Base-by-base conservation (phyloP, 768 basidiomycete genomes). In the Clitopilus hobsonii region DNA sequence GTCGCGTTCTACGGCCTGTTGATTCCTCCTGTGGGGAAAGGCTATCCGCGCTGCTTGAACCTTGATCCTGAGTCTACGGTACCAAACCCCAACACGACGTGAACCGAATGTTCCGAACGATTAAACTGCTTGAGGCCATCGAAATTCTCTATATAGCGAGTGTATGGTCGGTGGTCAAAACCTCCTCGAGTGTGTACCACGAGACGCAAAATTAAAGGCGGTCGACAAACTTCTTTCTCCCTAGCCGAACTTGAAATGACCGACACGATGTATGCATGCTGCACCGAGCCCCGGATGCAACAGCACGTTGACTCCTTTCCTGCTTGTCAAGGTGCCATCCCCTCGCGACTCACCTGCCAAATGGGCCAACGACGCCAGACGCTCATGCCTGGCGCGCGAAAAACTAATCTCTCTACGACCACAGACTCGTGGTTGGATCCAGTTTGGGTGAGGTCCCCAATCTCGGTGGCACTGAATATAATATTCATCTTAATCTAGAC, bases 261-360 rank as follows among this genome's bases (percentile, higher is more conserved):
- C 67, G 75, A 80, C 82, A 83, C 76, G 85, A 81, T 74, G 79
- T 72, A 72, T 75, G 74, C 86, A 83, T 83, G 25, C 18, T 74
- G 73, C 79, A 77, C 79, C 81, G 75, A 80, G 76, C 80, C 73
- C 84, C 79, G 82, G 83, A 79, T 76, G 74, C 78, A 72, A 75
- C 73, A 70, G 78, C 83, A 85, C 80, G 84, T 84, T 84, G 74
- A 71, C 63, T 59, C 68, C 69, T 67, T 71, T 68, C 73, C 67
- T 69, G 71, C 72, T 65, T 59, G 61, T 69, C 61, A 69, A 68
- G 62, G 71, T 71, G 67, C 82, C 83, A 78, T 68, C 66, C 60
- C 72, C 65, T 73, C 69, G 81, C 76, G 67, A 71, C 81, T 58
- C 57, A 78, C 69, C 67, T 87, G 70, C 85, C 84, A 76, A 78